These are phyloP conservation scores for Hypoxylon sp. DNA, from an alignment of 2,329 filamentous ascomycete species.

Conservation along the genomic window DNA sequence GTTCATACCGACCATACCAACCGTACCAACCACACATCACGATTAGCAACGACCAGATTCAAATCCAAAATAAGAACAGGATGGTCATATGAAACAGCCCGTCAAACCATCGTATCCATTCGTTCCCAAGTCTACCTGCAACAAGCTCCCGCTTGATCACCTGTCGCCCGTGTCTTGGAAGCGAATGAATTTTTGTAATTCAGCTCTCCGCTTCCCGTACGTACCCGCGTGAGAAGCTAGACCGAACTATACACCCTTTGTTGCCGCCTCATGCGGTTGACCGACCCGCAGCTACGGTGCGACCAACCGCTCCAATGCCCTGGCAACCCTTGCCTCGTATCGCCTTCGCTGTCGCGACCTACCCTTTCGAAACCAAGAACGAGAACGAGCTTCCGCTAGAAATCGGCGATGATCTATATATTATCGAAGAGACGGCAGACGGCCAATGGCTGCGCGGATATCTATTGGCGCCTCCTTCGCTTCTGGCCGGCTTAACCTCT, in stretches of 20 bases:
- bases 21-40: slow-evolving; percentile 27
- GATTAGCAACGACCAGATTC: slow-evolving; percentile 35
- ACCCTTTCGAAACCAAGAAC: slow-evolving; percentile 89
- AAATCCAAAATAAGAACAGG: slow-evolving; percentile 29
- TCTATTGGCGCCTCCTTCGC: slow-evolving; percentile 91
- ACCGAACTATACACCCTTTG: slow-evolving; percentile 26
- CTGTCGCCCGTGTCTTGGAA: slow-evolving; percentile 21
- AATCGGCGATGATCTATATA: slow-evolving; percentile 98
- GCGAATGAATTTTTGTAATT: slow-evolving; percentile 19
- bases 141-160: slow-evolving; percentile 24
- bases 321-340: slow-evolving; percentile 98
- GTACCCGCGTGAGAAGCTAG: slow-evolving; percentile 37
- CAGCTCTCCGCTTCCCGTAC: slow-evolving; percentile 28
- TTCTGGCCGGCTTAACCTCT: slow-evolving; percentile 91
- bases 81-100: slow-evolving; percentile 29
- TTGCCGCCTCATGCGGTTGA: slow-evolving; percentile 54
- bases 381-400: slow-evolving; percentile 95
- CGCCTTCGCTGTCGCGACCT: slow-evolving; percentile 96
- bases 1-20: not conserved
- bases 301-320: slow-evolving; percentile 75
- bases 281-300: slow-evolving; percentile 53
- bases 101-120: slow-evolving; percentile 16
- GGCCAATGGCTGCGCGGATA: slow-evolving; percentile 96
- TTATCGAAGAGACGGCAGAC: slow-evolving; percentile 95
- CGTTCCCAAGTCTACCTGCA: slow-evolving; percentile 17